Percentiles rank a stretch among this genome's conserved stretches.
Conservation (phyloP, 2,329 filamentous ascomycete species). For the Alternaria novae-zelandiae region DNA sequence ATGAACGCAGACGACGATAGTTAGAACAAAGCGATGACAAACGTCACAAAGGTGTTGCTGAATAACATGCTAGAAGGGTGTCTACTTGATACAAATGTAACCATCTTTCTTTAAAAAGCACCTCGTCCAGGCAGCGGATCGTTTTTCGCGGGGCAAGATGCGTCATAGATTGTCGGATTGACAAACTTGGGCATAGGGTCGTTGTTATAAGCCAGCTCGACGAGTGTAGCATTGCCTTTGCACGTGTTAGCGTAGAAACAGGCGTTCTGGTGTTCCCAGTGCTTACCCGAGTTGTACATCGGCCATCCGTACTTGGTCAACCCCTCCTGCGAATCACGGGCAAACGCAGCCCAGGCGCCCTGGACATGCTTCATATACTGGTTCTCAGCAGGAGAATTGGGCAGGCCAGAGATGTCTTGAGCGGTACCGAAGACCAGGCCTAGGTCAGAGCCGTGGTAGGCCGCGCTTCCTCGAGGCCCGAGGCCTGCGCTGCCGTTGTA, state of each 20-base stretch:
- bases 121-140: slow-evolving; percentile 33
- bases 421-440: slow-evolving; percentile 45
- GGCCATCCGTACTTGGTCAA: slow-evolving; percentile 45
- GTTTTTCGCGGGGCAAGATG: slow-evolving; percentile 27
- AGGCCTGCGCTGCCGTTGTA: slow-evolving; percentile 36
- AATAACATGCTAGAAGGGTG: background rate
- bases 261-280: background rate
- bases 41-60: background rate
- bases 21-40: background rate
- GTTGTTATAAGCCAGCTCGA: slow-evolving; percentile 30
- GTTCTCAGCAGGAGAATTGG: slow-evolving; percentile 32
- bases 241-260: background rate
- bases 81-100: background rate
- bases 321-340: slow-evolving; percentile 36
- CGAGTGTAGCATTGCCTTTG: slow-evolving; percentile 24
- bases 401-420: slow-evolving; percentile 29
- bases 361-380: slow-evolving; percentile 35
- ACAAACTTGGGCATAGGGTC: slow-evolving; percentile 23
- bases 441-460: slow-evolving; percentile 48
- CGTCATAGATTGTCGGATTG: slow-evolving; percentile 27
- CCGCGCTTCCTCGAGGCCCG: slow-evolving; percentile 36
- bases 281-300: slow-evolving; percentile 23
- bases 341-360: slow-evolving; percentile 45
- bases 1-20: background rate
- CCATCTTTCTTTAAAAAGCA: slow-evolving; percentile 21